Evolutionary conservation across 116 monocot species (phyloP).

Genomic region (Posidonia oceanica): DNA sequence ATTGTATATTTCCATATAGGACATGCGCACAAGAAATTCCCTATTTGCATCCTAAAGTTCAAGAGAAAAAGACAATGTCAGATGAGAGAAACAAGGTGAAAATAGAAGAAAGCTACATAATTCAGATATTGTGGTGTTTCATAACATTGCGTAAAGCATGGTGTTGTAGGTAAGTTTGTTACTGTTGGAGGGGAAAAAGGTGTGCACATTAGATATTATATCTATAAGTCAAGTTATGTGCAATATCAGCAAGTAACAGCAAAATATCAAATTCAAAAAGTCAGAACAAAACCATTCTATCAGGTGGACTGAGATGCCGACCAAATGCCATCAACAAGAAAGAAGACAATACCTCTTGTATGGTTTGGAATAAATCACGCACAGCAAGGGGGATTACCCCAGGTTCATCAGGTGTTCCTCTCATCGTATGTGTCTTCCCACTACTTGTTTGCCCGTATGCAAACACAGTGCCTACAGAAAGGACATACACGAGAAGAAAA

Average conservation of each 20-base stretch:
- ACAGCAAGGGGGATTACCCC: constrained; percentile 90
- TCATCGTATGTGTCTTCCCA: constrained; percentile 95
- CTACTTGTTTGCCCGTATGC: constrained; percentile 98
- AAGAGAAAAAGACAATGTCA: not conserved
- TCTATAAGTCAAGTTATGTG: too few relatives aligned
- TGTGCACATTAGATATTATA: too few relatives aligned
- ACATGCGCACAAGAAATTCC: constrained; percentile 88
- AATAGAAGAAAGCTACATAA: too few relatives aligned
- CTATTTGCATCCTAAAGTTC: constrained; percentile 43
- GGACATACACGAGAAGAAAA: not conserved
- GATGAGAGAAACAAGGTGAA: not conserved
- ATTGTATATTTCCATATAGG: constrained; percentile 99
- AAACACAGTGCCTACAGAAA: constrained; percentile 79
- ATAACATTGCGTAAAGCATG: not conserved
- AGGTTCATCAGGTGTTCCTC: constrained; percentile 54
- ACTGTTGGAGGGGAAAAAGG: too few relatives aligned
- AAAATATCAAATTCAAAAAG: too few relatives aligned
- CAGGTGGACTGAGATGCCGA: too few relatives aligned
- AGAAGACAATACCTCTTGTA: constrained; percentile 50
- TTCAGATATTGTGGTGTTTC: not conserved
- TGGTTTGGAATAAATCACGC: constrained; percentile 58
- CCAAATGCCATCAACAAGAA: constrained; percentile 1
- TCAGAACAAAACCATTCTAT: too few relatives aligned
- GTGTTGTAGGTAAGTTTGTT: too few relatives aligned
- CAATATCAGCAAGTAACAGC: too few relatives aligned